A percentile compares a stretch with the other conserved stretches of the same genome.
These are phyloP conservation scores for Chrysoporthe cubensis DNA, from an alignment of 2,329 filamentous ascomycete species.

Conservation along the genomic window DNA sequence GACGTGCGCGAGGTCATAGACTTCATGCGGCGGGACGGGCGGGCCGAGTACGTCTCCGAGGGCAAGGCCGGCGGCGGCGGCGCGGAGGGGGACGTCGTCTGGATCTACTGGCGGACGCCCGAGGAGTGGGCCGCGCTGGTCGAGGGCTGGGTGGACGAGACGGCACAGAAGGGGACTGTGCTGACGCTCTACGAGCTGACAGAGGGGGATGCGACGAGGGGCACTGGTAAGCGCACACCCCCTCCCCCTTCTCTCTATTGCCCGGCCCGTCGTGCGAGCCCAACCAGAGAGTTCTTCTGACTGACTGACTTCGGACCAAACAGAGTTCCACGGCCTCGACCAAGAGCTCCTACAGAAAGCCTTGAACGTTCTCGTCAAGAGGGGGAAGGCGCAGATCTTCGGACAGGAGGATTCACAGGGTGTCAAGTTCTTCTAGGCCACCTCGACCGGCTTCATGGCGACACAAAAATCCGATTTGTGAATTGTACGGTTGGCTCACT, in stretches of 20 bases:
- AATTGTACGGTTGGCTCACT: background rate
- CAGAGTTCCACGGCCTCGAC: constrained; percentile 90
- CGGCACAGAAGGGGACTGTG: constrained; percentile 85
- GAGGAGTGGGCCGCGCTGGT: constrained; percentile 88
- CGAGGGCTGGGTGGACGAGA: constrained; percentile 82
- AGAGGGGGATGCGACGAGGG: constrained; percentile 79
- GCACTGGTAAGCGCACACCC: constrained; percentile 57
- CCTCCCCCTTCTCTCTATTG: constrained; percentile 14
- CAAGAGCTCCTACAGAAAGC: constrained; percentile 78
- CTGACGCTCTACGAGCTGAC: constrained; percentile 90
- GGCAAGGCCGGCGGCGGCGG: constrained; percentile 40
- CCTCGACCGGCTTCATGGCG: background rate
- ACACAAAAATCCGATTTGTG: background rate
- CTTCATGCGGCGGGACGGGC: constrained; percentile 61
- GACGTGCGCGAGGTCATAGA: constrained; percentile 63
- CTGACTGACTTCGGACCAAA: constrained; percentile 4
- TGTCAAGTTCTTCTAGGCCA: constrained; percentile 88
- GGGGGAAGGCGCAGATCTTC: constrained; percentile 91
- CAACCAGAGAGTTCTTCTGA: background rate
- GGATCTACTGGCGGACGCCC: constrained; percentile 82
- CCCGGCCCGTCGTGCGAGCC: too few relatives aligned
- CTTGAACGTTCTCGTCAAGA: constrained; percentile 80
- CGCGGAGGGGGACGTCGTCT: constrained; percentile 58
- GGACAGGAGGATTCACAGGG: constrained; percentile 85
- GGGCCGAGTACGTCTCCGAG: constrained; percentile 66